Percentiles rank a stretch among this genome's conserved stretches.
Evolutionary conservation across 768 basidiomycete genomes (phyloP).

Genomic region (Hemileccinum impolitum): DNA sequence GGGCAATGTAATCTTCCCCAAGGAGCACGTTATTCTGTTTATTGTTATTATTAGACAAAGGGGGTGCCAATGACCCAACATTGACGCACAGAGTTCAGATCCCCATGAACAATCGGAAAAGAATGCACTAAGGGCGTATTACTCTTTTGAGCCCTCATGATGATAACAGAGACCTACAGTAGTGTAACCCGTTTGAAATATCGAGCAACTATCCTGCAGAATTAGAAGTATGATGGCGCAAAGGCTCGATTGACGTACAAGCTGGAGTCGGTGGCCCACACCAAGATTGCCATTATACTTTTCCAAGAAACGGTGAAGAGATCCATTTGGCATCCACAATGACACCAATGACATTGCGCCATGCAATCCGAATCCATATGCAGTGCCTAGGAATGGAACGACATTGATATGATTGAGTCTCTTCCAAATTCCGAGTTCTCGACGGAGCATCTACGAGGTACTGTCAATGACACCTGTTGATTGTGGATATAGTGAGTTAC

Average conservation of each 20-base stretch:
- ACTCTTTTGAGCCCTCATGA: neutral
- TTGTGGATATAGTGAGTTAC: too few species aligned
- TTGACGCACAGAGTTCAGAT: neutral
- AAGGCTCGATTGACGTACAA: neutral
- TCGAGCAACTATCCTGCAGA: neutral
- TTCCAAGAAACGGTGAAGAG: neutral
- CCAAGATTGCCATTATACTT: neutral
- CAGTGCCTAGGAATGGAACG: too few species aligned
- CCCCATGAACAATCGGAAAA: neutral
- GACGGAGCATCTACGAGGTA: too few species aligned
- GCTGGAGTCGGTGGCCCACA: neutral
- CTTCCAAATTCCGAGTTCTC: too few species aligned
- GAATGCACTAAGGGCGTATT: neutral
- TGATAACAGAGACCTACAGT: neutral
- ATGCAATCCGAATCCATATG: neutral
- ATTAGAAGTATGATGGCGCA: neutral
- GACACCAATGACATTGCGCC: neutral
- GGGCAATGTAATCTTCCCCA: constrained; percentile 8
- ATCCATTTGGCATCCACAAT: constrained; percentile 1
- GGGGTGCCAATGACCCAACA: too few species aligned
- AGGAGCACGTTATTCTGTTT: constrained; percentile 20
- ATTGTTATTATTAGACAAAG: neutral
- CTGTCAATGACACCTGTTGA: too few species aligned
- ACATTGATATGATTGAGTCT: too few species aligned
- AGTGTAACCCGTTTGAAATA: neutral